phyloP scores from a whole-genome alignment of 2,329 filamentous ascomycete species.

The Sarocladiaceae sp. region DNA sequence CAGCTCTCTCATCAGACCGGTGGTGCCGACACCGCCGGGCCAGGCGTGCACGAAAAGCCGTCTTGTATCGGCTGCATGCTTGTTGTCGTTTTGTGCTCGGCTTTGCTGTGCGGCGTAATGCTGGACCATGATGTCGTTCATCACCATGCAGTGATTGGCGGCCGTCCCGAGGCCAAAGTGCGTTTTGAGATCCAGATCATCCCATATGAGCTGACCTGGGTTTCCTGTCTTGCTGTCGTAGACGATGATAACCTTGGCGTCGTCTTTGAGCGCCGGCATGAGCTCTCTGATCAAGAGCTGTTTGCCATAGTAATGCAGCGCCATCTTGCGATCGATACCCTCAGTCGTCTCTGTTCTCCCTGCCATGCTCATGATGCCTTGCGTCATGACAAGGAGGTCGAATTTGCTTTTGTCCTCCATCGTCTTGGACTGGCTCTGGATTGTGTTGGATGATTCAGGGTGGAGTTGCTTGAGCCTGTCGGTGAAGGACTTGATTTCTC shows the following conservation, averaged over 20 bases:
- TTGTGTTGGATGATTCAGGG: too few relatives aligned
- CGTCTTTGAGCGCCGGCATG: conserved; percentile 25
- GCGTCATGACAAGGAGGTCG: conserved; percentile 32
- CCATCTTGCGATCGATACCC: conserved; percentile 38
- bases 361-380: conserved; percentile 28
- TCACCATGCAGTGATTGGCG: conserved; percentile 29
- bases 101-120: conserved; percentile 22
- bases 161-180: conserved; percentile 26
- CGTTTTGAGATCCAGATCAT: conserved; percentile 32
- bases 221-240: conserved; percentile 24
- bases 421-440: background rate
- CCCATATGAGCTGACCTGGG: conserved; percentile 27
- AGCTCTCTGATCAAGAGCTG: conserved; percentile 36
- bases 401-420: conserved; percentile 19
- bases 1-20: conserved; percentile 21
- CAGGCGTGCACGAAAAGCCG: conserved; percentile 30
- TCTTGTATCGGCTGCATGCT: background rate
- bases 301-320: conserved; percentile 38
- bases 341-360: conserved; percentile 35
- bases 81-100: conserved; percentile 12
- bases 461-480: conserved; percentile 17
- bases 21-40: conserved; percentile 32
- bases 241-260: conserved; percentile 34
- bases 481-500: conserved; percentile 26
- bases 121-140: conserved; percentile 33